These are phyloP conservation scores for Candida pseudoviswanathii DNA, from an alignment of 1,139 yeast species.

Conservation along the genomic window DNA sequence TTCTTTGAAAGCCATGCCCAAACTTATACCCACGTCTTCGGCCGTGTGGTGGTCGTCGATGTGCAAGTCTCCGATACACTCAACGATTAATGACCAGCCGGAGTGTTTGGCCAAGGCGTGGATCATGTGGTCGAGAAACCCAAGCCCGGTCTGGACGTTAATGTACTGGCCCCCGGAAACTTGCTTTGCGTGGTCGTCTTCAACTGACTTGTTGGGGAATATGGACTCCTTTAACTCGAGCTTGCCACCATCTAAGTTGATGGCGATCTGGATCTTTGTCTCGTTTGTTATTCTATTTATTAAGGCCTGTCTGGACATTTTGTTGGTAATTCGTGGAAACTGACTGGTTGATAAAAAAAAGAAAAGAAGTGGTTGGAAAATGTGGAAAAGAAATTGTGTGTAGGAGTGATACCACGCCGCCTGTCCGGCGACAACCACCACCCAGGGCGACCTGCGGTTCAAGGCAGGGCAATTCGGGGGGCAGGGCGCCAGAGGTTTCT, in stretches of 20 bases:
- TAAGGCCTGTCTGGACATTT: constrained; percentile 12
- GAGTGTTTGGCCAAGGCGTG: constrained; percentile 96
- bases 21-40: constrained; percentile 91
- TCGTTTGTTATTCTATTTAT: constrained; percentile 83
- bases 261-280: constrained; percentile 85
- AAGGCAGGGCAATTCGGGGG: neutral
- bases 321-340: constrained; percentile 2
- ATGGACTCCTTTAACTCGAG: constrained; percentile 62
- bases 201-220: constrained; percentile 34
- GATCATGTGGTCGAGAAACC: constrained; percentile 95
- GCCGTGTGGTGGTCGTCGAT: constrained; percentile 97
- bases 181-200: constrained; percentile 62
- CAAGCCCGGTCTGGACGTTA: constrained; percentile 85
- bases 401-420: no score
- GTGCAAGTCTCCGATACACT: constrained; percentile 91
- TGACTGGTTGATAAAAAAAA: constrained; percentile 5
- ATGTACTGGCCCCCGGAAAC: constrained; percentile 68
- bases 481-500: neutral
- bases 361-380: neutral
- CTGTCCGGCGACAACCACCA: no score
- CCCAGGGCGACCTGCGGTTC: neutral
- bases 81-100: constrained; percentile 91
- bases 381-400: neutral
- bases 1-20: constrained; percentile 85
- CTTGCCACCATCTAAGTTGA: constrained; percentile 83